Percentiles rank a stretch among this genome's conserved stretches.
phyloP scores from a whole-genome alignment of 345 rosid species.

The Corchorus capsularis region DNA sequence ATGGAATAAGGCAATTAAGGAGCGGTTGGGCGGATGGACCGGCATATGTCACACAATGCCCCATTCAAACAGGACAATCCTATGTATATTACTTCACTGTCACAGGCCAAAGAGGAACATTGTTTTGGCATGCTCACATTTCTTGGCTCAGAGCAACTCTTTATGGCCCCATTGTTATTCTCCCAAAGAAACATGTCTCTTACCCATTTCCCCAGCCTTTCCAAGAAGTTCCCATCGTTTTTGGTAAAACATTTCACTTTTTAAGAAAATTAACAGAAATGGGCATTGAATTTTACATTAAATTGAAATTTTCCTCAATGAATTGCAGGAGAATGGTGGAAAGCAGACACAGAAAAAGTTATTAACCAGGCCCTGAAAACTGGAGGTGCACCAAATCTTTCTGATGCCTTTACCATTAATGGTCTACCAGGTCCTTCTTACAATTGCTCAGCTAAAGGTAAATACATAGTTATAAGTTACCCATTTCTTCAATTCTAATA shows the following conservation, averaged over 20 bases:
- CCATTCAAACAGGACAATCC: slow-evolving; percentile 50
- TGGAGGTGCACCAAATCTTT: slow-evolving; percentile 54
- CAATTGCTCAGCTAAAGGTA: slow-evolving; percentile 53
- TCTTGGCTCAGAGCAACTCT: slow-evolving; percentile 52
- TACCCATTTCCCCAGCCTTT: slow-evolving; percentile 55
- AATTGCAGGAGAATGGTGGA: slow-evolving; percentile 61
- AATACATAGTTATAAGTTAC: neutral
- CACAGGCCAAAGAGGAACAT: slow-evolving; percentile 54
- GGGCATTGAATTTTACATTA: neutral
- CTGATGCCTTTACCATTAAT: slow-evolving; percentile 58
- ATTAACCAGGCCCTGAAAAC: slow-evolving; percentile 52
- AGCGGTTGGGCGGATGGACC: slow-evolving; percentile 71
- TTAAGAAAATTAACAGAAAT: neutral
- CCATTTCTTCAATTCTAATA: no score
- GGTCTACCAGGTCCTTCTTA: slow-evolving; percentile 52
- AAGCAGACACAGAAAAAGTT: slow-evolving; percentile 43
- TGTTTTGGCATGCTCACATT: slow-evolving; percentile 63
- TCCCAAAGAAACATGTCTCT: slow-evolving; percentile 41
- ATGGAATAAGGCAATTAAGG: slow-evolving; percentile 48
- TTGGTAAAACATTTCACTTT: slow-evolving; percentile 32
- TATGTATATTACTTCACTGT: slow-evolving; percentile 52
- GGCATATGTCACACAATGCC: slow-evolving; percentile 53
- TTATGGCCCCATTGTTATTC: slow-evolving; percentile 52
- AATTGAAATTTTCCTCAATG: neutral
- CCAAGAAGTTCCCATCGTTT: slow-evolving; percentile 47